Base-by-base conservation (phyloP, 2,329 filamentous ascomycete genomes). In the Penicillium sumatraense region DNA sequence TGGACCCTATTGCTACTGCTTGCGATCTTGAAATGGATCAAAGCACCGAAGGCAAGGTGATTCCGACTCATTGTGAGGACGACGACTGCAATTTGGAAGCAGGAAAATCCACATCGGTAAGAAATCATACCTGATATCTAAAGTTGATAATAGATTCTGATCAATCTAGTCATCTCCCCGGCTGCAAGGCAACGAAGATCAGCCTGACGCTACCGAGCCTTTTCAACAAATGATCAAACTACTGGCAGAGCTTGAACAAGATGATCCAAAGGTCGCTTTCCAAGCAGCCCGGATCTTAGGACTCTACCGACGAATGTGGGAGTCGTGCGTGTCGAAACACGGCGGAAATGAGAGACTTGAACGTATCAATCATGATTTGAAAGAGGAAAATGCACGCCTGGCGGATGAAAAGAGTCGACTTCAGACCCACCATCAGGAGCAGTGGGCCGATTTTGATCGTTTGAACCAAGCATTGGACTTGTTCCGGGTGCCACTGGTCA, bases 251-350 rank as follows among this genome's bases (percentile, higher is more conserved):
- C 29, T 53, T 11, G 42, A 53, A 36, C 41, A 16, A 14, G 41
- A 40, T n/a, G 50, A 53, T 36, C 50, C 50, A 8, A 53, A 53
- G 29, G 31, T 53, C 21, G 50, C 50, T 35, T 47, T 40, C 31
- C 50, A 47, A 23, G 50, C 31, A 38, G 50, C 50, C 24, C 41
- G 42, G 23, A 36, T 53, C 11, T 33, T 53, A 20, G 42, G 50
- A n/a, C 20, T 47, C 18, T 53, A 46, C 35, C 50, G 50, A 38
- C 50, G 42, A 16, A 13, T 53, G 31, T 53, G 50, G 50, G 50
- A 53, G 33, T 53, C 50, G 8, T 53, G 50, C 20, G 26, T 52
- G 31, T 45, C 49, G 20, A 52, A 52, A 31, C 49, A 36, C 6
- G 8, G n/a, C n/a, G 29, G 31, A 29, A 35, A 36, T 49, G 46